phyloP scores from a whole-genome alignment of 345 rosid genomes.

The Citrus reticulata region DNA sequence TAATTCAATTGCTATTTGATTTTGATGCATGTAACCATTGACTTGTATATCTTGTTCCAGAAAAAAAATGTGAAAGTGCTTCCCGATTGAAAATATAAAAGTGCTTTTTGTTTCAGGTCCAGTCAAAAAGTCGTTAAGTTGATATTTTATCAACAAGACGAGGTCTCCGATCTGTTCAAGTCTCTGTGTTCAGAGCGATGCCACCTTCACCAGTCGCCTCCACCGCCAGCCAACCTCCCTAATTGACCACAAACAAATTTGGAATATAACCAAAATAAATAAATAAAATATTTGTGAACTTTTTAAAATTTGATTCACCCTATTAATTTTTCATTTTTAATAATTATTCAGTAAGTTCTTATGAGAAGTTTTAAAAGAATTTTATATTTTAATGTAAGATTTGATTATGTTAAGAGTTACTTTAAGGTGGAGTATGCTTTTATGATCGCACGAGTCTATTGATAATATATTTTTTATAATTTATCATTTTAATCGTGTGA shows the following conservation, averaged over 20 bases:
- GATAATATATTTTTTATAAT: no score
- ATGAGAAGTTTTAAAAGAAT: no score
- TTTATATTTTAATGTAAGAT: no score
- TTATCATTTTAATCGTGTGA: no score
- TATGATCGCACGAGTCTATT: rapidly evolving
- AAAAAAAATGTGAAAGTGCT: neutral
- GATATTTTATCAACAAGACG: neutral
- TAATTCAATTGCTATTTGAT: neutral
- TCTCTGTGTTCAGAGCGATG: neutral
- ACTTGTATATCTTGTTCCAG: neutral
- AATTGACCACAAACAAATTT: neutral
- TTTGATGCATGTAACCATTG: neutral
- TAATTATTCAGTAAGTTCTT: rapidly evolving
- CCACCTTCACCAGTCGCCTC: neutral
- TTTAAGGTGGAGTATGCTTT: rapidly evolving
- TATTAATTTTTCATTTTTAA: no score
- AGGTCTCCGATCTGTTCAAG: neutral
- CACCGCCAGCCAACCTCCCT: neutral
- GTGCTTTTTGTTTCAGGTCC: neutral
- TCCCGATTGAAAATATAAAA: neutral
- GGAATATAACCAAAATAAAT: neutral
- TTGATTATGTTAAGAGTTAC: rapidly evolving
- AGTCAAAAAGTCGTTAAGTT: neutral
- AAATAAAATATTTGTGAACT: neutral
- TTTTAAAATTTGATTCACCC: neutral